Percentiles rank a stretch among this genome's conserved stretches.
Evolutionary conservation across 1,139 yeast genomes (phyloP).

Genomic region (Pichia sp.): DNA sequence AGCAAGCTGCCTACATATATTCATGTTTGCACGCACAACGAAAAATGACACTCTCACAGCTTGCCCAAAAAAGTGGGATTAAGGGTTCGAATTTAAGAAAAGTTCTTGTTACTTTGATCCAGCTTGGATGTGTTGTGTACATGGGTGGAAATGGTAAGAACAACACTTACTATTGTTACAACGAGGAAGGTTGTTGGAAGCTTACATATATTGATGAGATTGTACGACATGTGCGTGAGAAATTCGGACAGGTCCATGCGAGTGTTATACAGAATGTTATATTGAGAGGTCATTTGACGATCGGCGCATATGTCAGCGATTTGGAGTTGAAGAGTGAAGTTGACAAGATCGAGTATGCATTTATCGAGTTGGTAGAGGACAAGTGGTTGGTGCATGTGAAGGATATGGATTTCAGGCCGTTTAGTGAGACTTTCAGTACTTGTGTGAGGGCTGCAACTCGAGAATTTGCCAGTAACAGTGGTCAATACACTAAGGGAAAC

Average conservation of each 20-base stretch:
- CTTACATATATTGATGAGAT: constrained; percentile 78
- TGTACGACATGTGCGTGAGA: constrained; percentile 46
- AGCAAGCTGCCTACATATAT: constrained; percentile 53
- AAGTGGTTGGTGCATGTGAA: constrained; percentile 57
- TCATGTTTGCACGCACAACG: constrained; percentile 58
- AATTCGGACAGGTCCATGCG: constrained; percentile 43
- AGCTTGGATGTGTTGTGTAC: constrained; percentile 57
- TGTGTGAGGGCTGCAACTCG: constrained; percentile 17
- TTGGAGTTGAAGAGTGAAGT: constrained; percentile 20
- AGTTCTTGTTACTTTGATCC: constrained; percentile 60
- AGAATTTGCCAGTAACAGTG: constrained; percentile 11
- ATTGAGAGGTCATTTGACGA: constrained; percentile 58
- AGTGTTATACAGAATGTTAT: constrained; percentile 70
- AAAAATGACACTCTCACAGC: constrained; percentile 47
- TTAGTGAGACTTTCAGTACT: constrained; percentile 10
- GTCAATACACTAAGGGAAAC: constrained; percentile 7
- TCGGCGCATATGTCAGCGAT: constrained; percentile 50
- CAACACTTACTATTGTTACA: constrained; percentile 49
- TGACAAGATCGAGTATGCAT: constrained; percentile 31
- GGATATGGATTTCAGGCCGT: constrained; percentile 36
- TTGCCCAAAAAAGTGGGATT: constrained; percentile 12
- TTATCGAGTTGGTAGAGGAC: constrained; percentile 43
- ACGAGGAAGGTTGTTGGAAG: constrained; percentile 59
- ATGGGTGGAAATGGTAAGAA: constrained; percentile 16
- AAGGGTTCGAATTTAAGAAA: constrained; percentile 43